Evolutionary conservation across 768 basidiomycete genomes (phyloP).

Genomic region (Russula emetica): DNA sequence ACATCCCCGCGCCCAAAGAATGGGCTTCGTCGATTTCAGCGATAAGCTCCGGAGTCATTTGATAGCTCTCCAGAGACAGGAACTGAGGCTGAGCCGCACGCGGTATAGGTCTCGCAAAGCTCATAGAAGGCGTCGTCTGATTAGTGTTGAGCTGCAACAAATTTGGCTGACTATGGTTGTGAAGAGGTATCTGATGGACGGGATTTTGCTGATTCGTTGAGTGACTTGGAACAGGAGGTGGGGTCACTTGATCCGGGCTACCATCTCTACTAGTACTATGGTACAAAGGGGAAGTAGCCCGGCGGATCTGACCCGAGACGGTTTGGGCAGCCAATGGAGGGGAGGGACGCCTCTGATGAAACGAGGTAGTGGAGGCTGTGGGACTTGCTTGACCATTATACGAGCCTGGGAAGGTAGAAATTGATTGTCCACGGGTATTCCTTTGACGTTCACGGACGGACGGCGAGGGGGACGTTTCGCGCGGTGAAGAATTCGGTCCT

Average conservation of each 20-base stretch:
- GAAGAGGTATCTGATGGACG: constrained; percentile 11
- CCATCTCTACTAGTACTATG: constrained; percentile 24
- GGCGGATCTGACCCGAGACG: constrained; percentile 23
- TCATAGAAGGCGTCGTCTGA: constrained; percentile 19
- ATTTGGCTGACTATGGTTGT: constrained; percentile 19
- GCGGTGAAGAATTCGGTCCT: constrained; percentile 26
- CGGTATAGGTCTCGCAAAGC: constrained; percentile 23
- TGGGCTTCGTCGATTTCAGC: constrained; percentile 26
- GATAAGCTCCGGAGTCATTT: constrained; percentile 13
- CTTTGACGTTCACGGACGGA: constrained; percentile 27
- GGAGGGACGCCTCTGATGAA: constrained; percentile 25
- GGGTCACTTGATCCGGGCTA: constrained; percentile 22
- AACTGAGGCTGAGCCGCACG: constrained; percentile 21
- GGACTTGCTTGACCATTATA: constrained; percentile 26
- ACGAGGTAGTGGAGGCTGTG: constrained; percentile 26
- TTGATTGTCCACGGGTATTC: constrained; percentile 23
- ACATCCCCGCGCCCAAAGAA: constrained; percentile 18
- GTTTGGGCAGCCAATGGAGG: constrained; percentile 27
- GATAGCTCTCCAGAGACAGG: constrained; percentile 14
- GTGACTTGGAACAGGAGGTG: constrained; percentile 20
- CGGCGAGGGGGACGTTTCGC: constrained; percentile 27
- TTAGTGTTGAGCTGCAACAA: constrained; percentile 18
- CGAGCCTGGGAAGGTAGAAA: constrained; percentile 20
- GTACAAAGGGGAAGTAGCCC: constrained; percentile 25
- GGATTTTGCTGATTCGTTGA: constrained; percentile 17